These are phyloP conservation scores for Camellia sinensis DNA, from an alignment of 148 eudicot genomes.

Conservation along the genomic window DNA sequence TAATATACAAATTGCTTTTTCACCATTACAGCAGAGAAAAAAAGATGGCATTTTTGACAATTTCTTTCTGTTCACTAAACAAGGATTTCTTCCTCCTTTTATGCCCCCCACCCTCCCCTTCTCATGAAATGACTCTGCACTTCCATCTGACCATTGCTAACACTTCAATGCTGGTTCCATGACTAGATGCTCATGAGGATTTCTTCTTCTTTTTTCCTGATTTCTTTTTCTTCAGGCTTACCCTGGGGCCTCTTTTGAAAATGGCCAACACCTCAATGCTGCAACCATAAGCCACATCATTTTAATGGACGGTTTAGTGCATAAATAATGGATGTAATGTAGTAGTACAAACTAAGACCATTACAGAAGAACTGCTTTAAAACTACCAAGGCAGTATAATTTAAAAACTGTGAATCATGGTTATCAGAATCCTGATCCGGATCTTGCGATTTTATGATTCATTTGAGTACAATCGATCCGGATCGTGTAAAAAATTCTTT, in stretches of 20 bases:
- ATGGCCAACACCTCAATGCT: slow-evolving; percentile 95
- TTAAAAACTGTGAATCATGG: not conserved
- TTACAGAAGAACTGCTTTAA: not conserved
- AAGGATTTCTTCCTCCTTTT: slow-evolving; percentile 3
- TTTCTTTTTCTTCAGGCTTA: slow-evolving; percentile 59
- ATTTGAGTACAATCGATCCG: too few species aligned
- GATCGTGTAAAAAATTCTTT: too few species aligned
- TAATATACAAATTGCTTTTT: not conserved
- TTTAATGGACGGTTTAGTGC: not conserved
- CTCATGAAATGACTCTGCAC: slow-evolving; percentile 12
- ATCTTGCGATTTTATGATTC: too few species aligned
- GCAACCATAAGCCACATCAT: slow-evolving; percentile 33
- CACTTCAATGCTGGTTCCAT: not conserved
- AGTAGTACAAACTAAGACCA: not conserved
- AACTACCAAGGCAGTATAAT: not conserved
- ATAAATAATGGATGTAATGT: not conserved
- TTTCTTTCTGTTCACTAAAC: not conserved
- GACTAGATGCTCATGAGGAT: slow-evolving; percentile 28
- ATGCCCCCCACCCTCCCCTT: not conserved
- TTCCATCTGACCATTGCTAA: not conserved
- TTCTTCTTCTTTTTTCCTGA: slow-evolving; percentile 64
- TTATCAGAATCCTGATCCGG: too few species aligned
- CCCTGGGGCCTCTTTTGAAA: slow-evolving; percentile 57
- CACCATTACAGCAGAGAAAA: not conserved
- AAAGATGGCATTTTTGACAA: not conserved